Base-by-base conservation (phyloP, 768 basidiomycete species). In the Omphalotus guepiniiformis region DNA sequence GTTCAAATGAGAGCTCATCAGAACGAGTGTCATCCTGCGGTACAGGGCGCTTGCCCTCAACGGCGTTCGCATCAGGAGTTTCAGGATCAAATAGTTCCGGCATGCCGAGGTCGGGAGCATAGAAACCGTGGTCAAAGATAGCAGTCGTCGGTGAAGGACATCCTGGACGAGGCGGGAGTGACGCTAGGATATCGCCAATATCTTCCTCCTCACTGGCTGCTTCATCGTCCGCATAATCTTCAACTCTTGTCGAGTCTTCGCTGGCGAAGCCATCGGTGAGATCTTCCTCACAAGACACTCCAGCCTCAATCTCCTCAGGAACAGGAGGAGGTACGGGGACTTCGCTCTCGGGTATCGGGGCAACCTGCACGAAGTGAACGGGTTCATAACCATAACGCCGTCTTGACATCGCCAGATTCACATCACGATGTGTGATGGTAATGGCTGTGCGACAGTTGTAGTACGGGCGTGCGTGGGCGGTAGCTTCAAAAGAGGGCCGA, bases 341-440 rank as follows among this genome's bases (percentile, higher is more conserved):
- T 40, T n/a, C 15, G 8, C 16, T 22, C 25, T 47, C 46, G 21
- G 46, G 28, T 15, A 47, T 47, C 11, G 46, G 46, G 7, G 34
- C 46, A 25, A 47, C 46, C 12, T 36, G 30, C 13, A 47, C 46
- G 25, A 47, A 47, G 11, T 38, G 26, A 22, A 47, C 37, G 30
- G 30, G 30, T 2, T 27, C 2, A 4, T 36, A 28, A 5, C 46
- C 18, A 5, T 22, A 21, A n/a, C 19, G 16, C 23, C 36, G 26
- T 16, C 19, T 9, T 18, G 30, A 18, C 18, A 47, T 23, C 9
- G 46, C 46, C 12, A 47, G 18, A 27, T 47, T 47, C 3, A 47
- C 46, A 39, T 47, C 46, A 21, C 34, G 25, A 13, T 47, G 36
- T n/a, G 46, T 47, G 27, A 47, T 39, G 0, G 46, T 47, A 1